Percentiles rank a stretch among this genome's conserved stretches.
Conservation (phyloP, 306 rosid genomes). For the Cicer cuneatum region DNA sequence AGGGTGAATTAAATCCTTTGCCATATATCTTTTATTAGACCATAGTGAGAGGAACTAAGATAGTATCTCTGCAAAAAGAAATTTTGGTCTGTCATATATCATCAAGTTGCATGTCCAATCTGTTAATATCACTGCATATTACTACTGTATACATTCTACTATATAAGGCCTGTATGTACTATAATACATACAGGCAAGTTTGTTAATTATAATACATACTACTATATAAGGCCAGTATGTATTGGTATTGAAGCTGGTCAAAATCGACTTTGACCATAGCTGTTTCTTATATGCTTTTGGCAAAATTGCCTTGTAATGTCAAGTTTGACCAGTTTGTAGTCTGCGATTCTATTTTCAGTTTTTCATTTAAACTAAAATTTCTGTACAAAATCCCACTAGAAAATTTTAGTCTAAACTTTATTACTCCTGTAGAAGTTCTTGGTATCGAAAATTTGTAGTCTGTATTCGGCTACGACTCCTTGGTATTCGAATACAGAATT, state of each 20-base stretch:
- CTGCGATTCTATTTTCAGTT: neutral
- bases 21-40: neutral
- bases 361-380: conserved; percentile 27
- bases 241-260: neutral
- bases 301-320: neutral
- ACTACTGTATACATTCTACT: no score
- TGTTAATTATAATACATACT: neutral
- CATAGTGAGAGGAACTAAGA: conserved; percentile 15
- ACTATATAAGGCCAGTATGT: neutral
- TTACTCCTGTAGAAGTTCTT: conserved; percentile 21
- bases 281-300: neutral
- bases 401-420: neutral
- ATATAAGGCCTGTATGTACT: no score
- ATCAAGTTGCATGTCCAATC: conserved; percentile 3
- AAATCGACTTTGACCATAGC: neutral
- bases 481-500: no score
- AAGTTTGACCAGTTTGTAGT: neutral
- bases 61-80: conserved; percentile 24
- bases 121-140: conserved; percentile 16
- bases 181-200: no score
- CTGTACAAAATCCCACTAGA: neutral
- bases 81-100: neutral
- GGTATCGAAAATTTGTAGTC: conserved; percentile 24
- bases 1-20: conserved; percentile 2
- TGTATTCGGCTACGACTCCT: no score